phyloP scores from a whole-genome alignment of 768 basidiomycete genomes.

The Tulasnella sp. region DNA sequence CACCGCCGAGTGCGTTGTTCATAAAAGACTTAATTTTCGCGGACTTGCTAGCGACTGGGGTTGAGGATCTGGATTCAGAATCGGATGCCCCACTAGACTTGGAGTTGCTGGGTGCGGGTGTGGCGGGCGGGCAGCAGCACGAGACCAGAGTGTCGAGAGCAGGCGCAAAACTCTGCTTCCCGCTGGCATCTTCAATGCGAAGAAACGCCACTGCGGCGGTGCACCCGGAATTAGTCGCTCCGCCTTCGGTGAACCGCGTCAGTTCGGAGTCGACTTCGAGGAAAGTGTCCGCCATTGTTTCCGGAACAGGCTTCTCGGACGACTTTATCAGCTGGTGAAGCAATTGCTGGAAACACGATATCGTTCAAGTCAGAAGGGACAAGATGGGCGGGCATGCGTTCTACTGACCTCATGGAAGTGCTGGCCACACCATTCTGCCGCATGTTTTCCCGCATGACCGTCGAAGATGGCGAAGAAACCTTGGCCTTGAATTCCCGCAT shows the following conservation, averaged over 20 bases:
- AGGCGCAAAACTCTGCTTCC: constrained; percentile 50
- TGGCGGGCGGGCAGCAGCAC: constrained; percentile 20
- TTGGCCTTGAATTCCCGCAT: constrained; percentile 79
- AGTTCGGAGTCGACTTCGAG: constrained; percentile 79
- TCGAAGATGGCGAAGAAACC: constrained; percentile 99
- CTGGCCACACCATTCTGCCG: constrained; percentile 96
- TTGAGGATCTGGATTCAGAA: background rate
- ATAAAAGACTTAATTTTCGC: constrained; percentile 33
- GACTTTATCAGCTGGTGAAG: constrained; percentile 55
- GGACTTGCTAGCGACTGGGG: constrained; percentile 28
- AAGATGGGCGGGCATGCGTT: background rate
- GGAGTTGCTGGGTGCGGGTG: background rate
- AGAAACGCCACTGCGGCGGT: constrained; percentile 95
- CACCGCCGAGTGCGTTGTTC: constrained; percentile 36
- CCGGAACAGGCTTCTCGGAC: constrained; percentile 55
- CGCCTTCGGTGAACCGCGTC: constrained; percentile 73
- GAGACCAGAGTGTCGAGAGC: constrained; percentile 24
- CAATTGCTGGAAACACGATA: too few relatives aligned
- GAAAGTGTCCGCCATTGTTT: constrained; percentile 86
- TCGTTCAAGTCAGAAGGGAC: constrained; percentile 1
- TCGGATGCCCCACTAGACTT: background rate
- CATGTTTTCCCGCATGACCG: constrained; percentile 96
- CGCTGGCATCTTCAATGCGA: constrained; percentile 72
- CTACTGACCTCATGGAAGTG: constrained; percentile 72
- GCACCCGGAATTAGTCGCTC: constrained; percentile 92